Evolutionary conservation across 805 yeast genomes (phyloP).

Genomic region (Wickerhamomyces queroliae): DNA sequence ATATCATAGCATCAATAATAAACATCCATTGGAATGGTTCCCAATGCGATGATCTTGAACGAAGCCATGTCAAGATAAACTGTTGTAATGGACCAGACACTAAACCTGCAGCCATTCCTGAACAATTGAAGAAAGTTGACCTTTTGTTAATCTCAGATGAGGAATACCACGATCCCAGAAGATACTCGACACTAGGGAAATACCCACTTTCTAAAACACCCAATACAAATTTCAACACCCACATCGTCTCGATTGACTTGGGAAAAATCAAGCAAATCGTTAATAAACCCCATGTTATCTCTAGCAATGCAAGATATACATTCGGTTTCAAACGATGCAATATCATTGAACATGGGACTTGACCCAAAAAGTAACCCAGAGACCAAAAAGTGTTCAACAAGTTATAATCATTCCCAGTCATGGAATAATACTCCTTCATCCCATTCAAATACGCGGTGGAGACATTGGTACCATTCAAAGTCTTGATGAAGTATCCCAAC

Average conservation of each 20-base stretch:
- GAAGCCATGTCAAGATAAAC: constrained; percentile 19
- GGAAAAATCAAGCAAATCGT: constrained; percentile 30
- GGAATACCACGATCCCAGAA: constrained; percentile 32
- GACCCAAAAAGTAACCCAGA: constrained; percentile 46
- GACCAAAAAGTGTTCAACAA: constrained; percentile 39
- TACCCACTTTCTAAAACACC: constrained; percentile 42
- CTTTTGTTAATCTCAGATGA: constrained; percentile 31
- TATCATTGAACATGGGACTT: constrained; percentile 38
- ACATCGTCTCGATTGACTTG: constrained; percentile 21
- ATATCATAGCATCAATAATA: constrained; percentile 33
- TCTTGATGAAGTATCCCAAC: constrained; percentile 41
- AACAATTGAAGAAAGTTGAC: constrained; percentile 27
- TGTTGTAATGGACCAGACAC: constrained; percentile 34
- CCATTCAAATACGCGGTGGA: constrained; percentile 43
- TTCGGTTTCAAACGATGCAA: constrained; percentile 38
- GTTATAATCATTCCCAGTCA: constrained; percentile 39
- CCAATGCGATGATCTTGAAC: constrained; percentile 8
- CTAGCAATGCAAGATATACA: constrained; percentile 37
- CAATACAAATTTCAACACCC: constrained; percentile 31
- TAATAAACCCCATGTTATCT: constrained; percentile 37
- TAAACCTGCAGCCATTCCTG: constrained; percentile 28
- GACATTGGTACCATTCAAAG: constrained; percentile 35
- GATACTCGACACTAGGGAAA: constrained; percentile 43
- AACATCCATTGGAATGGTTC: constrained; percentile 39
- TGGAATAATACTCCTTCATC: constrained; percentile 36